Evolutionary conservation across 2,329 filamentous ascomycete species (phyloP).

Genomic region (Colletotrichum plurivorum): DNA sequence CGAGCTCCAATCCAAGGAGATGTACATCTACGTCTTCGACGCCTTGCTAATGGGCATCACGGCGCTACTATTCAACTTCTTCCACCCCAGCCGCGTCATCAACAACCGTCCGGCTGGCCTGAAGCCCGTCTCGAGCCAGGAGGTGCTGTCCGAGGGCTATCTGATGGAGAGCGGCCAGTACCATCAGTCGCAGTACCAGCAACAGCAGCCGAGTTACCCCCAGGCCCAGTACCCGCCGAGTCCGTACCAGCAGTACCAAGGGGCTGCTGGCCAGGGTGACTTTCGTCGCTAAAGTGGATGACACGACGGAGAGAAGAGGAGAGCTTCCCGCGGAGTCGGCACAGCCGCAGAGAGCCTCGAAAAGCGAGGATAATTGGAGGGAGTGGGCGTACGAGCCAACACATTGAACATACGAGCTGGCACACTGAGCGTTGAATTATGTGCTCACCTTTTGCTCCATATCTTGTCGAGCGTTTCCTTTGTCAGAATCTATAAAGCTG

Average conservation of each 20-base stretch:
- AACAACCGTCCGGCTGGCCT: constrained; percentile 15
- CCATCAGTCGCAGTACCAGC: constrained; percentile 9
- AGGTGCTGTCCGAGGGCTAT: constrained; percentile 26
- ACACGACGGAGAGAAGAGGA: not conserved
- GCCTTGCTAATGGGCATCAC: constrained; percentile 51
- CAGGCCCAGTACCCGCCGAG: constrained; percentile 11
- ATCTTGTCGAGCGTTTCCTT: not conserved
- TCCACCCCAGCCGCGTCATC: constrained; percentile 40
- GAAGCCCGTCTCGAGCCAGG: constrained; percentile 20
- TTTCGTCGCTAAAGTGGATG: constrained; percentile 14
- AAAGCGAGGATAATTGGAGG: constrained; percentile 14
- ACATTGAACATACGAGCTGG: not conserved
- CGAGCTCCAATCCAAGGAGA: constrained; percentile 52
- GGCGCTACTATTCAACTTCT: constrained; percentile 41
- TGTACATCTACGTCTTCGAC: constrained; percentile 56
- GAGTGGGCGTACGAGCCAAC: constrained; percentile 25
- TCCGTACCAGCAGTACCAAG: constrained; percentile 19
- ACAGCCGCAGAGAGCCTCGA: not conserved
- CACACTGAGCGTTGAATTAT: not conserved
- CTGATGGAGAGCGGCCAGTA: constrained; percentile 34
- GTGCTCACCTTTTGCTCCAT: not conserved
- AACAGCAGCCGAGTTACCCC: not conserved
- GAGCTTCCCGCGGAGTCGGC: constrained; percentile 2
- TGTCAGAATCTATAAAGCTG: not conserved
- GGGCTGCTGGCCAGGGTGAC: not conserved